Percentiles rank a stretch among this genome's conserved stretches.
Evolutionary conservation across 306 rosid species (phyloP).

Genomic region (Trichosanthes cucumerina): DNA sequence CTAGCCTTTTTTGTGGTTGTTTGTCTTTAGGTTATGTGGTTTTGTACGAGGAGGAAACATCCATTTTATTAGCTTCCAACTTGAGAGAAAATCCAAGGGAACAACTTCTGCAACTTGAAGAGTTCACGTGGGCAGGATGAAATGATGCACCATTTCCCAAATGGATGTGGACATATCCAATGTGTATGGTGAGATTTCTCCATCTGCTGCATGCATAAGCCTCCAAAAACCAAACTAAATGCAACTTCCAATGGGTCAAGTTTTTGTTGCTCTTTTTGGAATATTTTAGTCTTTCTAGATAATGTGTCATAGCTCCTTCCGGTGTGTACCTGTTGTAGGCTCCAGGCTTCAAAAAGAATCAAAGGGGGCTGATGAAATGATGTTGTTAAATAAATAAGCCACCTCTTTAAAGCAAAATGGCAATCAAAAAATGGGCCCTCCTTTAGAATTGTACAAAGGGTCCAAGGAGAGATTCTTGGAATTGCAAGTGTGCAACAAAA

Average conservation of each 20-base stretch:
- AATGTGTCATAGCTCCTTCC: conserved; percentile 7
- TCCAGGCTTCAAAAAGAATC: neutral
- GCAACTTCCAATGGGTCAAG: conserved; percentile 16
- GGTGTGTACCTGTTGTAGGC: neutral
- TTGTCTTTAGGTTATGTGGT: neutral
- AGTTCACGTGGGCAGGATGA: conserved; percentile 32
- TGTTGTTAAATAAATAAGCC: conserved; percentile 1
- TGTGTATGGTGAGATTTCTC: conserved; percentile 24
- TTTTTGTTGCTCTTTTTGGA: conserved; percentile 6
- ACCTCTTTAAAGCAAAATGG: neutral
- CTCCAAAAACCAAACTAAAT: conserved; percentile 18
- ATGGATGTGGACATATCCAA: conserved; percentile 31
- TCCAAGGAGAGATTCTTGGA: conserved; percentile 20
- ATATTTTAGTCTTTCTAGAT: conserved; percentile 6
- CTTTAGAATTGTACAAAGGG: conserved; percentile 14
- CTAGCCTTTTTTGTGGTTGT: neutral
- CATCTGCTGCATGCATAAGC: conserved; percentile 30
- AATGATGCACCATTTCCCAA: conserved; percentile 37
- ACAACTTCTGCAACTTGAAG: conserved; percentile 18
- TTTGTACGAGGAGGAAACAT: neutral
- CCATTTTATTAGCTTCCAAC: neutral
- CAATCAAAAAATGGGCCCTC: conserved; percentile 10
- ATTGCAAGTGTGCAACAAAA: conserved; percentile 23
- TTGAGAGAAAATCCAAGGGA: neutral
- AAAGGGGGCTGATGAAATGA: neutral